phyloP scores from a whole-genome alignment of 106 monocot genomes.

The Hemerocallis citrina region DNA sequence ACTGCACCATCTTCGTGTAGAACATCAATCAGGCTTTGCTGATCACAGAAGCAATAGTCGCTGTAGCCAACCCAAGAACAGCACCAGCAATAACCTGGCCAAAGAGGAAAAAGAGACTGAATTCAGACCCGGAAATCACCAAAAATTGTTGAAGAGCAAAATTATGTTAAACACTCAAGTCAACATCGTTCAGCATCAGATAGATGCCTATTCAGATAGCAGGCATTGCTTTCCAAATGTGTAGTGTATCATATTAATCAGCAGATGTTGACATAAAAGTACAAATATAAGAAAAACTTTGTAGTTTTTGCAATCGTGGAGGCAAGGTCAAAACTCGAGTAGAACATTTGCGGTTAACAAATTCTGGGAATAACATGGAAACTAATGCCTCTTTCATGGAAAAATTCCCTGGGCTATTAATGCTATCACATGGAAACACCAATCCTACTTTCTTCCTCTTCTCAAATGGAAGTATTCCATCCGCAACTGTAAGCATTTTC shows the following conservation, averaged over 20 bases:
- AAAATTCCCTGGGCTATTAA: no score
- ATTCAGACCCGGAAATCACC: background rate
- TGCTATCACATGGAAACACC: no score
- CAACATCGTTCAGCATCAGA: background rate
- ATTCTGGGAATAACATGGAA: no score
- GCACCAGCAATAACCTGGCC: constrained; percentile 11
- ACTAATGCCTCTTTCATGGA: no score
- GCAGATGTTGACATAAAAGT: background rate
- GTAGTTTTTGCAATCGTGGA: no score
- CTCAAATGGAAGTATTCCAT: no score
- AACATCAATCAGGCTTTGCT: background rate
- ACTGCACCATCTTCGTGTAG: no score
- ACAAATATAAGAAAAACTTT: background rate
- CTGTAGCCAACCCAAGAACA: constrained; percentile 9
- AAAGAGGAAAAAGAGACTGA: background rate
- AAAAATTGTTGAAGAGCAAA: no score
- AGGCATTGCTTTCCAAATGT: background rate
- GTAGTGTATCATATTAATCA: background rate
- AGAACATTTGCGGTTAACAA: no score
- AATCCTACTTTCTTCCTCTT: no score
- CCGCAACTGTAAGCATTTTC: no score
- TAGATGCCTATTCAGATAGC: background rate
- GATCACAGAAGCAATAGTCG: background rate
- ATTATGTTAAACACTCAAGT: background rate
- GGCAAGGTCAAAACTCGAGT: no score